These are phyloP conservation scores for Nymphaea colorata DNA, from an alignment of 164 flowering plant species.

Conservation along the genomic window DNA sequence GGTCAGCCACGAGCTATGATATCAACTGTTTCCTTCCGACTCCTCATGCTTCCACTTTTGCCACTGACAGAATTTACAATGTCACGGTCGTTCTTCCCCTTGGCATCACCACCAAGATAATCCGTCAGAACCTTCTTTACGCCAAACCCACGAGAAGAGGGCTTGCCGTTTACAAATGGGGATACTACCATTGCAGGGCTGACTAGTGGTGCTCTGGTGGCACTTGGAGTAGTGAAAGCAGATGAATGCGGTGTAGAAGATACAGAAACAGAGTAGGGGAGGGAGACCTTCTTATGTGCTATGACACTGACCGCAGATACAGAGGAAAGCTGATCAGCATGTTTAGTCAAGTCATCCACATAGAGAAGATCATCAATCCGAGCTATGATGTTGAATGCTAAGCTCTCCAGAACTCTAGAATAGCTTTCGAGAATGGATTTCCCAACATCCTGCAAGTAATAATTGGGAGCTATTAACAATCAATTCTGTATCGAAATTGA, in stretches of 20 bases:
- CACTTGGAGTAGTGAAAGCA: slow-evolving; percentile 41
- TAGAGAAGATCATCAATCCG: slow-evolving; percentile 87
- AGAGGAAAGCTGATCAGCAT: slow-evolving; percentile 39
- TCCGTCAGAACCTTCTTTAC: slow-evolving; percentile 63
- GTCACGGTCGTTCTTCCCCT: slow-evolving; percentile 16
- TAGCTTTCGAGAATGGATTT: slow-evolving; percentile 95
- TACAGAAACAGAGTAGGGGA: slow-evolving; percentile 38
- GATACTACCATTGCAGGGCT: slow-evolving; percentile 60
- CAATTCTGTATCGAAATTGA: slow-evolving; percentile 11
- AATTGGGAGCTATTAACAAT: no score
- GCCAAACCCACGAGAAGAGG: slow-evolving; percentile 48
- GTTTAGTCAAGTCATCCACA: slow-evolving; percentile 74
- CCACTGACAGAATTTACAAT: background rate
- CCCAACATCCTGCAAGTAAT: slow-evolving; percentile 69
- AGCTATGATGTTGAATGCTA: slow-evolving; percentile 80
- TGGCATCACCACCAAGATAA: slow-evolving; percentile 57
- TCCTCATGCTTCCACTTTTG: background rate
- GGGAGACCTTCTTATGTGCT: slow-evolving; percentile 48
- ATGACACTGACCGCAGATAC: slow-evolving; percentile 39
- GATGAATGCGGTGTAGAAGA: slow-evolving; percentile 61
- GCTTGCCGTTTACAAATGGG: slow-evolving; percentile 42
- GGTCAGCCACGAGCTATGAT: background rate
- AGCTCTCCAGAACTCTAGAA: slow-evolving; percentile 92
- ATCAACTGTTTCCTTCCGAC: background rate
- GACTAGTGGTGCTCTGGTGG: slow-evolving; percentile 40